Evolutionary conservation across 495 filamentous ascomycete species (phyloP).

Genomic region (Penicillium simplicissimum): DNA sequence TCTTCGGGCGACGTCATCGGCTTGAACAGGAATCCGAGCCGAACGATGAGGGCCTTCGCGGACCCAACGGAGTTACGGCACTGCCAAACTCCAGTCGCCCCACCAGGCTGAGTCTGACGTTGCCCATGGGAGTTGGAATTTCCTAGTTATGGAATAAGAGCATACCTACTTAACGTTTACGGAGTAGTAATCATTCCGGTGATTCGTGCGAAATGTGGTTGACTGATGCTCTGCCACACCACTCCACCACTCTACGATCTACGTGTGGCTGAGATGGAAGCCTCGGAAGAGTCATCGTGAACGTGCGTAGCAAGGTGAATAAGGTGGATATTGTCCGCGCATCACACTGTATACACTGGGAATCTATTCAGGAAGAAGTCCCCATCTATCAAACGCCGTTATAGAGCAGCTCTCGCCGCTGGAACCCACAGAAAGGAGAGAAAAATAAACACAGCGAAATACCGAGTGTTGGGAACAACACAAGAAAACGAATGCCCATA

Average conservation of each 20-base stretch:
- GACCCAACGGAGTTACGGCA: neutral
- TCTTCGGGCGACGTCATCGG: slow-evolving; percentile 5
- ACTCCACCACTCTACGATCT: slow-evolving; percentile 2
- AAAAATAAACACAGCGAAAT: neutral
- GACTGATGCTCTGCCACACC: slow-evolving; percentile 9
- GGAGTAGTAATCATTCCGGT: neutral
- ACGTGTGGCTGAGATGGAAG: neutral
- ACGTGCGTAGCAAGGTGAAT: neutral
- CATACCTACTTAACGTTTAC: neutral
- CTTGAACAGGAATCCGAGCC: neutral
- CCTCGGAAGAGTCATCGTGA: neutral
- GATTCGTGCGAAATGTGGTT: neutral
- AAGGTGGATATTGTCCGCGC: slow-evolving; percentile 1
- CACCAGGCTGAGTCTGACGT: neutral
- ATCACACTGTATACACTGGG: slow-evolving; percentile 2
- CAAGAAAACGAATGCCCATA: neutral
- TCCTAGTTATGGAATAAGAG: neutral
- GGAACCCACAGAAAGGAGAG: neutral
- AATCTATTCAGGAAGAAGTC: slow-evolving; percentile 7
- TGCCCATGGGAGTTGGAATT: neutral
- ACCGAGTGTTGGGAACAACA: slow-evolving; percentile 6
- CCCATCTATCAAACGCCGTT: slow-evolving; percentile 8
- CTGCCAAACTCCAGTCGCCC: neutral
- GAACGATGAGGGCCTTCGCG: neutral
- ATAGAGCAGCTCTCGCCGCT: neutral